These are phyloP conservation scores for Discostella pseudostelligera DNA, from an alignment of 108 stramenopile species.

Conservation along the genomic window DNA sequence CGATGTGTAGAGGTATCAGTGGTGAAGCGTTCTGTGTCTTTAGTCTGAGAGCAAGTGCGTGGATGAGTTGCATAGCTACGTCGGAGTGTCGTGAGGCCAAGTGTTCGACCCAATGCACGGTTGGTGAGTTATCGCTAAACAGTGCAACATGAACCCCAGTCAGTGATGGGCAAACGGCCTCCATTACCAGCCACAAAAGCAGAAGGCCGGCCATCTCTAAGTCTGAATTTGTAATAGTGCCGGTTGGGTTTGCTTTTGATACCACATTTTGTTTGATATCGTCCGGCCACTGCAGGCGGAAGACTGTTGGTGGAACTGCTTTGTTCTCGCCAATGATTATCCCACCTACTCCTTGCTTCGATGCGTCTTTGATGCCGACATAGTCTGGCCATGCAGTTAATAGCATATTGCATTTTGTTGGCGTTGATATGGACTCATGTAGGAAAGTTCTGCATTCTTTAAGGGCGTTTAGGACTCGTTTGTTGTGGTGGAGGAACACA, in stretches of 20 bases:
- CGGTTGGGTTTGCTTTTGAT: conserved; percentile 22
- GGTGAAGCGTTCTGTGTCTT: neutral
- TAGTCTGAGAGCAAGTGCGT: neutral
- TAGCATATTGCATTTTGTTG: conserved; percentile 4
- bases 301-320: neutral
- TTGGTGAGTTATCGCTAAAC: conserved; percentile 1
- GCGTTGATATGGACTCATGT: neutral
- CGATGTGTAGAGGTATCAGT: conserved; percentile 13
- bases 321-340: conserved; percentile 6
- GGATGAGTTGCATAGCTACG: conserved; percentile 1
- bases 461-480: neutral
- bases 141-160: neutral
- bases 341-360: conserved; percentile 31
- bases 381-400: conserved; percentile 5
- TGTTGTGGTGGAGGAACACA: neutral
- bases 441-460: neutral
- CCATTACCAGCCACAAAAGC: conserved; percentile 9
- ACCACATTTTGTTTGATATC: conserved; percentile 17
- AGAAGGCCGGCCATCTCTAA: conserved; percentile 35
- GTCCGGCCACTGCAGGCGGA: conserved; percentile 21
- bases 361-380: conserved; percentile 8
- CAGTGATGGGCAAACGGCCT: neutral
- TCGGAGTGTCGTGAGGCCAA: conserved; percentile 1
- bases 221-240: conserved; percentile 39
- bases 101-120: conserved; percentile 3